Percentiles rank a stretch among this genome's conserved stretches.
Conservation (phyloP, 371 early-diverging fungal genomes). For the Syncephalastrum racemosum region DNA sequence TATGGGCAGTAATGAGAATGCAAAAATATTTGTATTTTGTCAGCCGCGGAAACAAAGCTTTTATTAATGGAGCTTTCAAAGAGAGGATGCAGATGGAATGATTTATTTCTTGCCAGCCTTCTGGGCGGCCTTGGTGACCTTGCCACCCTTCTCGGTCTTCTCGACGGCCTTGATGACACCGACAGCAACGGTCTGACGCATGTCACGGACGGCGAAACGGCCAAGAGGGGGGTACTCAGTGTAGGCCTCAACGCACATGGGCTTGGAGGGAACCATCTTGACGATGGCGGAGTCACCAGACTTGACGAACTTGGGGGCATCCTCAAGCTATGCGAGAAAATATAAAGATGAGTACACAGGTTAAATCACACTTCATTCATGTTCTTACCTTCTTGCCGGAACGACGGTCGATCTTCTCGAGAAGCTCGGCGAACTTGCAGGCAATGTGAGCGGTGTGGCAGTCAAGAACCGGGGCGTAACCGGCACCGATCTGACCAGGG, state of each 20-base stretch:
- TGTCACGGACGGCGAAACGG: slow-evolving; percentile 97
- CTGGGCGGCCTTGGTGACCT: slow-evolving; percentile 69
- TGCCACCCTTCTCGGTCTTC: slow-evolving; percentile 51
- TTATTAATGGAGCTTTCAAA: too few species aligned
- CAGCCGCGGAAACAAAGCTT: too few species aligned
- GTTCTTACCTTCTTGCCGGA: too few species aligned
- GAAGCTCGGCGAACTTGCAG: slow-evolving; percentile 89
- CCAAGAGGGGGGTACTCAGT: slow-evolving; percentile 91
- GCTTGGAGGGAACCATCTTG: slow-evolving; percentile 92
- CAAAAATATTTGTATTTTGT: too few species aligned
- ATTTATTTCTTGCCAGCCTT: slow-evolving; percentile 76
- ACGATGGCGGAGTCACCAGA: slow-evolving; percentile 94
- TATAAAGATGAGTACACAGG: too few species aligned
- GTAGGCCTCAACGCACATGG: slow-evolving; percentile 94
- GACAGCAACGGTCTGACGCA: slow-evolving; percentile 90
- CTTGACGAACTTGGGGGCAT: slow-evolving; percentile 92
- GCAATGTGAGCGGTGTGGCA: too few species aligned
- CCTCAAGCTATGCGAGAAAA: too few species aligned
- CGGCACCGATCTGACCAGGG: slow-evolving; percentile 88
- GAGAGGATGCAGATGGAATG: too few species aligned
- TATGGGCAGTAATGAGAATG: not conserved
- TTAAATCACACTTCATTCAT: too few species aligned
- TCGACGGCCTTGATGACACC: slow-evolving; percentile 76
- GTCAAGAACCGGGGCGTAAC: slow-evolving; percentile 92
- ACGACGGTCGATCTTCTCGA: slow-evolving; percentile 94